Evolutionary conservation across 176 grass and related monocot species (phyloP), one percentile per base, ranked within the genome.

Genomic region (Ensete glaucum): DNA sequence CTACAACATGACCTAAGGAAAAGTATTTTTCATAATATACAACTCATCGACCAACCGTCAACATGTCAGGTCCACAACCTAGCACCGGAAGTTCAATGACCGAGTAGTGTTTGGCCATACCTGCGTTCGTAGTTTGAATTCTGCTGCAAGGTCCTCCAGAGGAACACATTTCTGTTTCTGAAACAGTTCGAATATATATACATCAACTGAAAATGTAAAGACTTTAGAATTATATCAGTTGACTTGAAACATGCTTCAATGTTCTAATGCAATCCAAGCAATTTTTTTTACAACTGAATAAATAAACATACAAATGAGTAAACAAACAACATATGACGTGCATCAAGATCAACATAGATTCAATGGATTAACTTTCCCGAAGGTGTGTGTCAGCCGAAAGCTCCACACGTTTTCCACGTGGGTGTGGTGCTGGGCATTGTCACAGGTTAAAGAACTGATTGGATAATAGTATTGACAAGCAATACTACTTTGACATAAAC

Each of bases 91-190:
- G 12, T 51, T n/a, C 17, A 8, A 51, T 20, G 15, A 9, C 10
- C 15, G 11, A 70, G 6, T 70, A 50, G 16, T 16, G 26, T 16
- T 0, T 14, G 15, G 23, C 68, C 34, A 34, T 89, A 92, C 90
- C 90, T 97, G 94, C 52, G 94, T 97, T 77, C 94, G 77, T 62
- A 97, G 78, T 73, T 91, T 88, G 66, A 97, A 97, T 80, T 93
- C 94, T 67, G 85, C 90, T 54, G 94, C 90, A 72, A 93, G 90
- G 74, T 97, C 94, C 64, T 97, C 94, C 65, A 97, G 77, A 20
- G 88, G 94, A 80, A 97, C 90, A 80, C 90, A 97, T 64, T 97
- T 97, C 81, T 97, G 90, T 72, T 83, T 97, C 94, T 77, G 75
- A 51, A 76, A 64, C 43, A 52, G 60, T 65, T 52, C 16, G 58